phyloP scores from a whole-genome alignment of 176 grass and related monocot genomes.

The Avena atlantica region DNA sequence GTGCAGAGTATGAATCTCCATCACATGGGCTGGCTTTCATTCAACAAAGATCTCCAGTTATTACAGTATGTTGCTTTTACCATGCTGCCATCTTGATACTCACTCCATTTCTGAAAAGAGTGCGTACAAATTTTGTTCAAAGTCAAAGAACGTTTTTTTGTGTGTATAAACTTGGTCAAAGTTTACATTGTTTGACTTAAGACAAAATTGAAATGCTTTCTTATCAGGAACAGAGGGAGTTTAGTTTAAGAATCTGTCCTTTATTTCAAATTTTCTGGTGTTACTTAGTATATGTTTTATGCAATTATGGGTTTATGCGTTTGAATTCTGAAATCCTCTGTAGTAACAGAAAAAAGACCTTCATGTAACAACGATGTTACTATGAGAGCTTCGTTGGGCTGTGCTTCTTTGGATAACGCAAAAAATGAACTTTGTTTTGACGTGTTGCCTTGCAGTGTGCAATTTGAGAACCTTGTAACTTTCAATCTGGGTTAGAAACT shows the following conservation, averaged over 20 bases:
- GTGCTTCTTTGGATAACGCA: not conserved
- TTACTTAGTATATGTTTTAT: not conserved
- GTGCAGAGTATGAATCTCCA: slow-evolving; percentile 83
- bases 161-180: too few relatives aligned
- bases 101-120: too few relatives aligned
- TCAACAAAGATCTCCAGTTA: slow-evolving; percentile 92
- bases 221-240: too few relatives aligned
- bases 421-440: not conserved
- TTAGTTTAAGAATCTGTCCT: too few relatives aligned
- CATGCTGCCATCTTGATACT: not conserved
- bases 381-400: not conserved
- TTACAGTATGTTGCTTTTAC: slow-evolving; percentile 57
- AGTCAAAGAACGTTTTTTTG: too few relatives aligned
- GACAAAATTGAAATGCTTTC: too few relatives aligned
- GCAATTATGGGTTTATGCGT: not conserved
- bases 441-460: not conserved
- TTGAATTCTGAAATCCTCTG: not conserved
- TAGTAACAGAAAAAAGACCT: not conserved
- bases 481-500: not conserved
- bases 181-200: too few relatives aligned
- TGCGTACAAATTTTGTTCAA: too few relatives aligned
- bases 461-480: not conserved
- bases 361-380: not conserved
- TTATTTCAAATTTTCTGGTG: too few relatives aligned
- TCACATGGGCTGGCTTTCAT: slow-evolving; percentile 67